phyloP scores from a whole-genome alignment of 176 grass and related monocot genomes.

The Tuctoria greenei region DNA sequence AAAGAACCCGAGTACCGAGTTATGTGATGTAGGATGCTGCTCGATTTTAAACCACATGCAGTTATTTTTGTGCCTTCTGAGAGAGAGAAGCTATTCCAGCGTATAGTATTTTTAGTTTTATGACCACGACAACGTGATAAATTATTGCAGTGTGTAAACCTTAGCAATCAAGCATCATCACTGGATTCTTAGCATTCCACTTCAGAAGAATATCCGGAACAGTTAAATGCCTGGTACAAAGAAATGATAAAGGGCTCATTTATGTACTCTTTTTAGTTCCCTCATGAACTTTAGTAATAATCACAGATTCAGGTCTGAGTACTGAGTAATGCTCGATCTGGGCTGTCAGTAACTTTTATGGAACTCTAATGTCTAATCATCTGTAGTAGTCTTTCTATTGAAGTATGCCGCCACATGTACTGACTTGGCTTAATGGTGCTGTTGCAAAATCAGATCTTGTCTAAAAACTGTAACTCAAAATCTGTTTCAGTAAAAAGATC shows the following conservation, averaged over 20 bases:
- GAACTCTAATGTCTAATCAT: too few relatives aligned
- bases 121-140: too few relatives aligned
- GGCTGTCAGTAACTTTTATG: not conserved
- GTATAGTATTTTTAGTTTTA: too few relatives aligned
- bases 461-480: not conserved
- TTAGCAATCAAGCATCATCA: too few relatives aligned
- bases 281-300: not conserved
- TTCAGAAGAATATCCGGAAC: too few relatives aligned
- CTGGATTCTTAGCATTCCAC: too few relatives aligned
- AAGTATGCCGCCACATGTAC: not conserved
- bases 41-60: not conserved
- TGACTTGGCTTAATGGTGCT: not conserved
- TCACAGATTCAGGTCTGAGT: not conserved
- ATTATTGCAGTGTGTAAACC: too few relatives aligned
- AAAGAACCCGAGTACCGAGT: not conserved
- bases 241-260: too few relatives aligned
- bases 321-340: not conserved
- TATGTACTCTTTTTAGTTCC: not conserved
- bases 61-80: not conserved
- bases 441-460: conserved; percentile 15
- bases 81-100: too few relatives aligned
- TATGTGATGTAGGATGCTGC: not conserved
- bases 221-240: too few relatives aligned
- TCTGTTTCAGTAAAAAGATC: not conserved
- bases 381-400: not conserved